A percentile compares a stretch with the other conserved stretches of the same genome.
Evolutionary conservation across 2,329 filamentous ascomycete species (phyloP).

Genomic region (Colletotrichum sidae): DNA sequence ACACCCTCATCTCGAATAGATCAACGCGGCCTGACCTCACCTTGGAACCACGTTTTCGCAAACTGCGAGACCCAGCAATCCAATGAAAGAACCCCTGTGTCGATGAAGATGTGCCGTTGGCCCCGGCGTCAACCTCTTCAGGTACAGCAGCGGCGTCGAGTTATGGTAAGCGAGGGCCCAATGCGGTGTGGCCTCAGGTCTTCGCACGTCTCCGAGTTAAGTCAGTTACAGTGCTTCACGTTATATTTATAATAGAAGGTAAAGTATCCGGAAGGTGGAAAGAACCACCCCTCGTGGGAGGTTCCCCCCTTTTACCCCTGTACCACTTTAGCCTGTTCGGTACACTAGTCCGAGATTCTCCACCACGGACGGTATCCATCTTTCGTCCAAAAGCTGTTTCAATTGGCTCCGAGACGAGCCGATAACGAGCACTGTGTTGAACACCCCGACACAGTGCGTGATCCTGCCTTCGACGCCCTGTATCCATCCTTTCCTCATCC

Average conservation of each 20-base stretch:
- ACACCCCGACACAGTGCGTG: slow-evolving; percentile 25
- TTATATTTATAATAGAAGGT: too few relatives aligned
- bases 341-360: slow-evolving; percentile 9
- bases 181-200: neutral
- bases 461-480: neutral
- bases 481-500: slow-evolving; percentile 30
- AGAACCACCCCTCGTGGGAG: neutral
- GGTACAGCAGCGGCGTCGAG: too few relatives aligned
- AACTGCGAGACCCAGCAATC: neutral
- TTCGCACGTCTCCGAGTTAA: neutral
- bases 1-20: neutral
- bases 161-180: too few relatives aligned
- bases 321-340: slow-evolving; percentile 8
- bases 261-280: too few relatives aligned
- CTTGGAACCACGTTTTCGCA: neutral
- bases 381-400: neutral
- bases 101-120: slow-evolving; percentile 29
- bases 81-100: slow-evolving; percentile 7
- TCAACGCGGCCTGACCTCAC: neutral
- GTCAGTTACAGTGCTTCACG: too few relatives aligned
- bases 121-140: slow-evolving; percentile 8
- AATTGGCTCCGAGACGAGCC: slow-evolving; percentile 11
- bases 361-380: slow-evolving; percentile 1
- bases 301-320: neutral
- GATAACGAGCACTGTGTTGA: slow-evolving; percentile 13